These are phyloP conservation scores for Didymella pomorum DNA, from an alignment of 2,329 filamentous ascomycete species.

Conservation along the genomic window DNA sequence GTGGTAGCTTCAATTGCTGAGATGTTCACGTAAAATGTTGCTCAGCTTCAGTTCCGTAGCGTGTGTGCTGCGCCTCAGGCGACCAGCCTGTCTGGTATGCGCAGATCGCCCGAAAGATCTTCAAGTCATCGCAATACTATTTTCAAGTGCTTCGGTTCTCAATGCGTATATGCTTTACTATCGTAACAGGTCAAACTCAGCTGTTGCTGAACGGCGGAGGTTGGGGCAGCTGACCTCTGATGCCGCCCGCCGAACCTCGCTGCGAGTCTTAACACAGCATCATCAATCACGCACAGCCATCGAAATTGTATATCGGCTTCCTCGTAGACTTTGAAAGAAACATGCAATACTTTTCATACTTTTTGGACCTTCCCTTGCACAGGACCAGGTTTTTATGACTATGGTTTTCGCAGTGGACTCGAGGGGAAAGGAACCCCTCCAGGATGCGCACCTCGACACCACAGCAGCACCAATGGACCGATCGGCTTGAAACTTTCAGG, in stretches of 20 bases:
- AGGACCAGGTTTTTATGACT: not conserved
- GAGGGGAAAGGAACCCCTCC: not conserved
- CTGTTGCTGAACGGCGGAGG: too few relatives aligned
- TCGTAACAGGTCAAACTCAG: too few relatives aligned
- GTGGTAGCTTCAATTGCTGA: too few relatives aligned
- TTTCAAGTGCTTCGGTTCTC: too few relatives aligned
- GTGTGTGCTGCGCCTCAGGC: not conserved
- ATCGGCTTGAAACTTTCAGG: not conserved
- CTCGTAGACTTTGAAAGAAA: not conserved
- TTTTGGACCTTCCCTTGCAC: not conserved
- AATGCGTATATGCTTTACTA: too few relatives aligned
- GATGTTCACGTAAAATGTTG: too few relatives aligned
- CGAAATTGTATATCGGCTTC: not conserved
- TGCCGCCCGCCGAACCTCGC: not conserved
- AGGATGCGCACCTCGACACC: not conserved
- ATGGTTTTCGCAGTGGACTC: not conserved
- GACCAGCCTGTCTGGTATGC: not conserved
- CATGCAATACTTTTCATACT: not conserved
- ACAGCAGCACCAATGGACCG: not conserved
- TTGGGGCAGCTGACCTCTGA: too few relatives aligned
- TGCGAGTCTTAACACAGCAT: not conserved
- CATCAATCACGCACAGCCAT: not conserved
- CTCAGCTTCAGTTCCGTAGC: not conserved
- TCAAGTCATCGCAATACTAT: too few relatives aligned
- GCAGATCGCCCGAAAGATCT: not conserved